phyloP scores from a whole-genome alignment of 257 asterid genomes.

The Buddleja alternifolia region DNA sequence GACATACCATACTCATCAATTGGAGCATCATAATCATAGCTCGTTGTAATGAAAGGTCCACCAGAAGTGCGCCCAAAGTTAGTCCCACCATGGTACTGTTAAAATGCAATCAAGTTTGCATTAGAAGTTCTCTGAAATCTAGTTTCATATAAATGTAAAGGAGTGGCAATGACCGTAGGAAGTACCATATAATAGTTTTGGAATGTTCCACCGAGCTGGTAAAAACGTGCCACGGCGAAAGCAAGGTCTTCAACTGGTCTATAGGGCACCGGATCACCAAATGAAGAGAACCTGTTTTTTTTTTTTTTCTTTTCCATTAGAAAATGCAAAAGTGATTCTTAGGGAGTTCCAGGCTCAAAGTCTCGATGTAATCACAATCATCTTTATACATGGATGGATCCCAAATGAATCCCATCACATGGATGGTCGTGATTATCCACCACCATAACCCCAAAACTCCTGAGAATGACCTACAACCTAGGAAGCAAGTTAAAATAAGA shows the following conservation, averaged over 20 bases:
- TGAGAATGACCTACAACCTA: background rate
- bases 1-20: constrained; percentile 82
- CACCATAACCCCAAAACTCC: background rate
- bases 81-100: constrained; percentile 93
- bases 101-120: constrained; percentile 1
- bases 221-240: constrained; percentile 87
- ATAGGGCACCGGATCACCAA: constrained; percentile 74
- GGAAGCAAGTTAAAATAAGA: constrained; percentile 8
- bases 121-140: constrained; percentile 2
- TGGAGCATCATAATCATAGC: constrained; percentile 96
- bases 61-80: constrained; percentile 85
- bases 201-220: constrained; percentile 90
- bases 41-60: constrained; percentile 87
- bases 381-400: too few species aligned
- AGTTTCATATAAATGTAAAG: background rate
- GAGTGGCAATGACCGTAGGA: background rate
- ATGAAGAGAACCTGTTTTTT: constrained; percentile 67
- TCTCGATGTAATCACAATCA: too few species aligned
- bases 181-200: constrained; percentile 94
- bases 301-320: background rate
- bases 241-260: constrained; percentile 92
- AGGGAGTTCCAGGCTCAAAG: too few species aligned
- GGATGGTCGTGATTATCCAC: too few species aligned
- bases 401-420: too few species aligned
- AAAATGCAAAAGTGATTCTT: constrained; percentile 5